Percentiles rank a stretch among this genome's conserved stretches.
Conservation (phyloP, 495 filamentous ascomycete species). For the Talaromyces liani region DNA sequence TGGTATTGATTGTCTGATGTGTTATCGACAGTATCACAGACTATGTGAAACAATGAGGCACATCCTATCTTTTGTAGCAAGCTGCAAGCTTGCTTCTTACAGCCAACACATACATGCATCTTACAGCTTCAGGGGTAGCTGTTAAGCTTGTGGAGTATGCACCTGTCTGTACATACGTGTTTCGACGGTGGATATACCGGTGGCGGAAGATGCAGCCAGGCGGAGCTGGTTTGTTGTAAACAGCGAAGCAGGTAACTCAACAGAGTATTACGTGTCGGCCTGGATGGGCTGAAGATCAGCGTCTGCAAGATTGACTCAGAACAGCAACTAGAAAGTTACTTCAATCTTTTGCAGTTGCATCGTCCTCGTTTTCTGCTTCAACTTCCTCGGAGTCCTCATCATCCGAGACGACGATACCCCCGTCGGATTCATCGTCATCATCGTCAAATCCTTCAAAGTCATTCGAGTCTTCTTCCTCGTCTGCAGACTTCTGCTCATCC, state of each 20-base stretch:
- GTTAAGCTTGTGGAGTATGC: background rate
- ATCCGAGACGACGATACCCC: conserved; percentile 22
- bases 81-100: background rate
- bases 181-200: background rate
- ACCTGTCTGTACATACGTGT: background rate
- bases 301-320: background rate
- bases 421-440: conserved; percentile 16
- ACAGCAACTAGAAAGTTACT: background rate
- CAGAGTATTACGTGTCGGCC: background rate
- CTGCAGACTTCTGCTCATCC: conserved; percentile 7
- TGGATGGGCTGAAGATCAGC: background rate
- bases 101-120: background rate
- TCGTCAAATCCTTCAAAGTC: conserved; percentile 32
- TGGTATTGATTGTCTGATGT: background rate
- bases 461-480: conserved; percentile 19
- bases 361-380: conserved; percentile 16
- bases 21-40: background rate
- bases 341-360: conserved; percentile 1
- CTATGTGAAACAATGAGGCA: background rate
- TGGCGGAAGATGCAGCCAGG: background rate
- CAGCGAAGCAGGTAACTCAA: background rate
- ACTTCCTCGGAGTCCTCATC: conserved; percentile 14
- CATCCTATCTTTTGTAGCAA: background rate
- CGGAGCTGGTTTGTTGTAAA: background rate
- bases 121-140: background rate